Percentiles rank a stretch among this genome's conserved stretches.
Conservation (phyloP, 2,329 filamentous ascomycete species). For the Karstenula rhodostoma region DNA sequence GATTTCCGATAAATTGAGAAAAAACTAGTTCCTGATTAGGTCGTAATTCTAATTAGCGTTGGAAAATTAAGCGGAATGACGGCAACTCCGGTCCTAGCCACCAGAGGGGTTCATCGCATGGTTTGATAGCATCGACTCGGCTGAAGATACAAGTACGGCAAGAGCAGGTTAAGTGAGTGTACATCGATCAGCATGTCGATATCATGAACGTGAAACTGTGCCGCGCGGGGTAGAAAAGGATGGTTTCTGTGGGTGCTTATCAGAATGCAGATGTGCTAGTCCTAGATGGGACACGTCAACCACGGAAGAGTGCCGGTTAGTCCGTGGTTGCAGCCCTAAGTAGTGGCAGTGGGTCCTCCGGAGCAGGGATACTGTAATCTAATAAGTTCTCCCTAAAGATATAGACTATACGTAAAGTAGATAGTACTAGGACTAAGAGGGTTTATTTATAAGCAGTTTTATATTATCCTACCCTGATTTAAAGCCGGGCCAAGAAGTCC, state of each 20-base stretch:
- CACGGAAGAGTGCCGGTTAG: neutral
- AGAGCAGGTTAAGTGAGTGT: neutral
- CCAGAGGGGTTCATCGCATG: neutral
- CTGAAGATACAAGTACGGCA: neutral
- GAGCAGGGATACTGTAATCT: no score
- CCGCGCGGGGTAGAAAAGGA: conserved; percentile 8
- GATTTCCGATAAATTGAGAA: conserved; percentile 5
- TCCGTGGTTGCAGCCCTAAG: no score
- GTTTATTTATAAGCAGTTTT: no score
- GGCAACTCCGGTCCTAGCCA: conserved; percentile 8
- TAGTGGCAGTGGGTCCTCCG: no score
- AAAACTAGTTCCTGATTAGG: conserved; percentile 9
- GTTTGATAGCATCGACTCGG: neutral
- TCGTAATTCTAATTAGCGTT: conserved; percentile 4
- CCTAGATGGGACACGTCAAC: neutral
- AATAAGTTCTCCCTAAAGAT: no score
- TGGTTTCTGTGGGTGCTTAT: neutral
- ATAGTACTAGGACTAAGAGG: no score
- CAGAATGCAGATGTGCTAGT: neutral
- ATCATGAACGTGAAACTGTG: neutral
- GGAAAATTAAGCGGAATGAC: neutral
- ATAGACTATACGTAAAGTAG: no score
- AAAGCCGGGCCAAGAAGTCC: neutral
- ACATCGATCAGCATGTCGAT: conserved; percentile 9
- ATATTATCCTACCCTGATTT: no score